Base-by-base conservation (phyloP, 495 filamentous ascomycete species). In the Penicillium longicatenatum region DNA sequence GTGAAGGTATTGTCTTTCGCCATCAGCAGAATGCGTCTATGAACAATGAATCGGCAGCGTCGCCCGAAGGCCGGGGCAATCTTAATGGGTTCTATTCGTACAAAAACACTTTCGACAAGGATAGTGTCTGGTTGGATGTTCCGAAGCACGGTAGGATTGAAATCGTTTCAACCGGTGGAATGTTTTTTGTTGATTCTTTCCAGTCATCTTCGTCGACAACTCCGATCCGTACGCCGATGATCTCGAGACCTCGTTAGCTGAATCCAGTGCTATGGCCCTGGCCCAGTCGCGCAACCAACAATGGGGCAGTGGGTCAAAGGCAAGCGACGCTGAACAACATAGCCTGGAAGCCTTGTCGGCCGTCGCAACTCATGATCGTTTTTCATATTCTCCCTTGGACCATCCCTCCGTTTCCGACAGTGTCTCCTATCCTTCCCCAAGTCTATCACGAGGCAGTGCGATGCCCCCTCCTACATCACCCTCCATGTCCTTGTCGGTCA, bases 1-100 rank as follows among this genome's bases (percentile, higher is more conserved):
- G 83, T 60, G 82, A 83, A 57, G 84, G 84, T 41, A 81, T 88
- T 52, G 80, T 86, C 19, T 89, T 88, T 63, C 80, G 86, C 35
- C 86, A 89, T 69, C 86, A 89, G 62, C 86, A 89, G 66, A 89
- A 89, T 79, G 85, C 86, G 4, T 87, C 84, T 8, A 86, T 89
- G 85, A 89, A 88, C 55, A 75, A 79, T 8, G 59, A 64, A 24
- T 64, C 64, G 20, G 71, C 70, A 5, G 65, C 65, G 14, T 68
- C 78, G 6, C 70, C 70, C 14, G 73, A 71, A 54, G 79, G 75
- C 19, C 72, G 70, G 19, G 73, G 71, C 0, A 76, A 69, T 54
- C 70, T 89, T 54, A 81, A 81, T 50, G 81, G 83, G n/a, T 89
- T 88, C 65, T 89, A 86, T 65, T 84, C 82, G 30, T 89, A 89